A percentile compares a stretch with the other conserved stretches of the same genome.
These are phyloP conservation scores for Tetrastigma voinierianum DNA, from an alignment of 164 flowering plant genomes.

Conservation along the genomic window DNA sequence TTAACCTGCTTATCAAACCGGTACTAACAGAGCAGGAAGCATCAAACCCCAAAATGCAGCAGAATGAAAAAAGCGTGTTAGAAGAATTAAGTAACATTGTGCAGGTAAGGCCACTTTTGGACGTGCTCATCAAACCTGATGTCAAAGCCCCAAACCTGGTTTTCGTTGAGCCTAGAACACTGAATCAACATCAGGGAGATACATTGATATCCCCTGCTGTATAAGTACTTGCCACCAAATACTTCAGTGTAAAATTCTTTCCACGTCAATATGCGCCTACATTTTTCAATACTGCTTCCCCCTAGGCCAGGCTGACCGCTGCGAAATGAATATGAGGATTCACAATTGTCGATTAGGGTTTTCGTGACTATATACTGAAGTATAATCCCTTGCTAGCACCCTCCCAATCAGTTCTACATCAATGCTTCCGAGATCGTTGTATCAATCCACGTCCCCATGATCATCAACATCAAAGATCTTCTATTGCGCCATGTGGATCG, in stretches of 20 bases:
- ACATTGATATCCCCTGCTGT: constrained; percentile 91
- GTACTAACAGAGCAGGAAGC: constrained; percentile 96
- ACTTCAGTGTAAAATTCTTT: constrained; percentile 90
- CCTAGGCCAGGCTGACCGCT: constrained; percentile 96
- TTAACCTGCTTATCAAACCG: constrained; percentile 97
- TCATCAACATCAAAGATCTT: constrained; percentile 90
- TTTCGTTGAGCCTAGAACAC: constrained; percentile 98
- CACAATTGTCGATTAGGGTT: constrained; percentile 72
- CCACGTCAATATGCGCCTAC: constrained; percentile 83
- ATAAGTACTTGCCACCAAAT: constrained; percentile 91
- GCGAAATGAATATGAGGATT: constrained; percentile 97
- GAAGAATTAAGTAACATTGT: constrained; percentile 89
- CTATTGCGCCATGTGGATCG: constrained; percentile 97
- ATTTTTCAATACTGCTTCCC: constrained; percentile 93
- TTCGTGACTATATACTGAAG: constrained; percentile 92
- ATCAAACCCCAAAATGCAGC: constrained; percentile 95
- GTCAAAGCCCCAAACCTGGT: constrained; percentile 74
- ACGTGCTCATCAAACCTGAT: constrained; percentile 75
- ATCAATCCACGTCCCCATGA: constrained; percentile 80
- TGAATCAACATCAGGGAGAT: constrained; percentile 96
- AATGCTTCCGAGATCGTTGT: constrained; percentile 87
- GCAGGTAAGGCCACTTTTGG: constrained; percentile 93
- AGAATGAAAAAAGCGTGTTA: constrained; percentile 87
- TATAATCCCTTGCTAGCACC: constrained; percentile 69
- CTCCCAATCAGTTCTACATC: constrained; percentile 88